A percentile compares a stretch with the other conserved stretches of the same genome.
Evolutionary conservation across 1,284 basidiomycete species (phyloP).

Genomic region (Puccinia polysora): DNA sequence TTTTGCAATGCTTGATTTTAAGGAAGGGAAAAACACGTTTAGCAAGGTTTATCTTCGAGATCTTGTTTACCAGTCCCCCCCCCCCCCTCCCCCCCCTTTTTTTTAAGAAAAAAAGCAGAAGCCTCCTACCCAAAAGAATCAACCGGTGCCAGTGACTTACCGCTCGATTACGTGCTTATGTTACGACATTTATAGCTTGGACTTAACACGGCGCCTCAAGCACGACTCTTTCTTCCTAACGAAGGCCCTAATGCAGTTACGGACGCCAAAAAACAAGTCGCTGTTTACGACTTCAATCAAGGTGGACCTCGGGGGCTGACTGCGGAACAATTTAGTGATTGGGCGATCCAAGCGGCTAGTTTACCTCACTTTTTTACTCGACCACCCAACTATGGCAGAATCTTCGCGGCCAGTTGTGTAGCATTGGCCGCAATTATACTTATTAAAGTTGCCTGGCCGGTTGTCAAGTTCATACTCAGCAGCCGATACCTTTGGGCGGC

Average conservation of each 20-base stretch:
- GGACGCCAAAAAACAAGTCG: slow-evolving; percentile 59
- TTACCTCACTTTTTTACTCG: slow-evolving; percentile 27
- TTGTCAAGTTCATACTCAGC: slow-evolving; percentile 9
- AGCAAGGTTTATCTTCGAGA: slow-evolving; percentile 69
- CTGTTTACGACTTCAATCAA: slow-evolving; percentile 69
- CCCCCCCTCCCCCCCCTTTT: background rate
- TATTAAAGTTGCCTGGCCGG: slow-evolving; percentile 39
- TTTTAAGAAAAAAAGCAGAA: background rate
- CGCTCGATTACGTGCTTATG: too few relatives aligned
- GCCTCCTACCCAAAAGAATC: too few relatives aligned
- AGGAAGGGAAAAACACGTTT: slow-evolving; percentile 68
- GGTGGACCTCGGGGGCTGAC: slow-evolving; percentile 50
- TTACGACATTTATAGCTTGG: slow-evolving; percentile 60
- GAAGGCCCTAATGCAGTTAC: slow-evolving; percentile 62
- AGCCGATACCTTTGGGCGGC: slow-evolving; percentile 41
- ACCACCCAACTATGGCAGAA: slow-evolving; percentile 32
- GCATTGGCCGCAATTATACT: slow-evolving; percentile 20
- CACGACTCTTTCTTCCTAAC: slow-evolving; percentile 69
- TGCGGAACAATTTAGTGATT: slow-evolving; percentile 25
- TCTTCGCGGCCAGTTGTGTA: slow-evolving; percentile 37
- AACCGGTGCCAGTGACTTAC: too few relatives aligned
- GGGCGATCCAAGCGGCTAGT: slow-evolving; percentile 1
- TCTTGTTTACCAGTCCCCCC: too few relatives aligned
- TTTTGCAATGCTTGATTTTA: slow-evolving; percentile 86
- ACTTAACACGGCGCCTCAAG: slow-evolving; percentile 70